Conservation (phyloP, 202 grass and related monocot species). For the Panicum virgatum region DNA sequence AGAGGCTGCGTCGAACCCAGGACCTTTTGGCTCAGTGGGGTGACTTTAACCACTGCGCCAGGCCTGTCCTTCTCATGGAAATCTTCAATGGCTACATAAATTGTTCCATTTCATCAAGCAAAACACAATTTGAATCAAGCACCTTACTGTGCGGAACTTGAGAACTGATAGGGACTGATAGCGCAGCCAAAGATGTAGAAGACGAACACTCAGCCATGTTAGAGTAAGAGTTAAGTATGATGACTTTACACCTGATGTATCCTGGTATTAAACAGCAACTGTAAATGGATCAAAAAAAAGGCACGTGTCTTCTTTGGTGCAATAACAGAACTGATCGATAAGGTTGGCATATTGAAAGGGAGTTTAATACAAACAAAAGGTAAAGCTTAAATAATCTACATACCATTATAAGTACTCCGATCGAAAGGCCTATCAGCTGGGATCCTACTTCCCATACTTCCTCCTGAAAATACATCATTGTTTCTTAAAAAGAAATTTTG, state of each 20-base stretch:
- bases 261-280: constrained; percentile 51
- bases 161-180: constrained; percentile 84
- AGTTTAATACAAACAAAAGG: constrained; percentile 14
- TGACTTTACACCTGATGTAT: constrained; percentile 68
- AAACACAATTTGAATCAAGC: constrained; percentile 57
- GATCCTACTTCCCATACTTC: constrained; percentile 99
- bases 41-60: too few relatives aligned
- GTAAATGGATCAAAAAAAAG: constrained; percentile 25
- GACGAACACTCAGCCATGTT: constrained; percentile 69
- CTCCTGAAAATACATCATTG: constrained; percentile 59
- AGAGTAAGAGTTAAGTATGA: constrained; percentile 69
- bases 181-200: constrained; percentile 91
- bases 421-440: constrained; percentile 68
- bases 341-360: neutral
- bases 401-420: constrained; percentile 82
- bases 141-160: constrained; percentile 93
- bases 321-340: constrained; percentile 32
- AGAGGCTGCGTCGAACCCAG: too few relatives aligned
- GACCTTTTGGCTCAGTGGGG: too few relatives aligned
- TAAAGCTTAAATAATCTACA: constrained; percentile 31
- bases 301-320: constrained; percentile 3
- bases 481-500: constrained; percentile 1
- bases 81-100: constrained; percentile 14
- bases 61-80: too few relatives aligned
- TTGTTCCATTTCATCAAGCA: constrained; percentile 23